These are phyloP conservation scores for Orbilia oligospora DNA, from an alignment of 2,329 filamentous ascomycete genomes.

Conservation along the genomic window DNA sequence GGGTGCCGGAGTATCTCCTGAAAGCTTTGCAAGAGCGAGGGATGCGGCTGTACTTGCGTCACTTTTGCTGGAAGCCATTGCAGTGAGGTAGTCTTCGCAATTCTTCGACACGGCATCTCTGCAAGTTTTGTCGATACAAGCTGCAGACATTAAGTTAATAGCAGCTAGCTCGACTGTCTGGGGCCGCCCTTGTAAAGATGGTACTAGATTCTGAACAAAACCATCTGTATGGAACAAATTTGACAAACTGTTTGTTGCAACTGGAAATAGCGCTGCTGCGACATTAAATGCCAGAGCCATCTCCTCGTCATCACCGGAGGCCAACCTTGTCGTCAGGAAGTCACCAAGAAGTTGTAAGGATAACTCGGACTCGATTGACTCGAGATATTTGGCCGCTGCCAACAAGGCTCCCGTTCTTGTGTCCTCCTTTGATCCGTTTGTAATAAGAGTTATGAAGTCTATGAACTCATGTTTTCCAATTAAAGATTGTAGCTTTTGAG, in stretches of 20 bases:
- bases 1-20: constrained; percentile 69
- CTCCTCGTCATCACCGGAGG: constrained; percentile 84
- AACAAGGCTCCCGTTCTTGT: constrained; percentile 63
- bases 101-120: constrained; percentile 87
- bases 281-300: constrained; percentile 93
- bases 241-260: constrained; percentile 71
- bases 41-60: constrained; percentile 76
- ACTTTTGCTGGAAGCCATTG: constrained; percentile 81
- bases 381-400: constrained; percentile 63
- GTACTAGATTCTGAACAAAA: constrained; percentile 82
- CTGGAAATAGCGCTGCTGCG: constrained; percentile 87
- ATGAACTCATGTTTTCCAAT: constrained; percentile 62
- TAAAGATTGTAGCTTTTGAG: constrained; percentile 60
- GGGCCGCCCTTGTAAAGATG: constrained; percentile 76
- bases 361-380: constrained; percentile 59
- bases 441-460: constrained; percentile 61
- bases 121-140: constrained; percentile 86
- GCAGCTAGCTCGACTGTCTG: constrained; percentile 85
- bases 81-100: constrained; percentile 87
- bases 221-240: constrained; percentile 89
- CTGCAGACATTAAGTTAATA: constrained; percentile 89
- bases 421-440: constrained; percentile 60
- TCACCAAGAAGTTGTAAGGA: constrained; percentile 62
- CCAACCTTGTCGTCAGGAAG: constrained; percentile 78
- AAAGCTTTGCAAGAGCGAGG: constrained; percentile 81